Evolutionary conservation across 2,329 filamentous ascomycete genomes (phyloP), one percentile per base, ranked within the genome.

Genomic region (Botrytis hyacinthi): DNA sequence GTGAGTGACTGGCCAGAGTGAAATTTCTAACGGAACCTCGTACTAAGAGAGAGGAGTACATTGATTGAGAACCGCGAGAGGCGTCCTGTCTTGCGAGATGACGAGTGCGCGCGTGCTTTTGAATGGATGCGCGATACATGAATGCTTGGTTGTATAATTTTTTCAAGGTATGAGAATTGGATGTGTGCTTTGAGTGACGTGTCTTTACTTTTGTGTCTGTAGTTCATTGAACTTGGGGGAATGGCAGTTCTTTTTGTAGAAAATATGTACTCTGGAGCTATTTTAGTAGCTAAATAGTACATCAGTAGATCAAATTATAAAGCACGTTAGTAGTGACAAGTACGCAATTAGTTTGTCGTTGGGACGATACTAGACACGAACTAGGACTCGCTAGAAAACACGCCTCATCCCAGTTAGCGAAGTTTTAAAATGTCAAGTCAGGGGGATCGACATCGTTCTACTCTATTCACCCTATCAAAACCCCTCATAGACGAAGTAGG

Each of bases 401-500:
- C 10, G 4, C 12, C n/a, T 57, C 1, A 18, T 3, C 51, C 2
- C 51, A 57, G 5, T 32, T 57, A 8, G 51, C 51, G n/a, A 57
- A 57, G 16, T n/a, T 57, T 57, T 18, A 32, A 29, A 57, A 18
- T 57, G n/a, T 9, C 26, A 57, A 57, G 18, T 29, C 4, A 7
- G 6, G 51, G 48, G n/a, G 14, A 57, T 18, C n/a, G 51, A 29
- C n/a, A 1, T 29, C n/a, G 6, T 29, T 29, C 3, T 14, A 29
- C 26, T n/a, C 12, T 29, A 18, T 57, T 1, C 14, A 6, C 7
- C 51, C 9, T 16, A 54, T n/a, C 1, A n/a, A 1, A 16, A 6
- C 3, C 14, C 14, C 4, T 7, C 3, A 9, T 29, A 29, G 3
- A 29, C 14, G n/a, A 57, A 29, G 1, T 1, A 29, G 5, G 1